A percentile compares a stretch with the other conserved stretches of the same genome.
phyloP scores from a whole-genome alignment of 2,329 filamentous ascomycete species.

The Aureobasidium pullulans region DNA sequence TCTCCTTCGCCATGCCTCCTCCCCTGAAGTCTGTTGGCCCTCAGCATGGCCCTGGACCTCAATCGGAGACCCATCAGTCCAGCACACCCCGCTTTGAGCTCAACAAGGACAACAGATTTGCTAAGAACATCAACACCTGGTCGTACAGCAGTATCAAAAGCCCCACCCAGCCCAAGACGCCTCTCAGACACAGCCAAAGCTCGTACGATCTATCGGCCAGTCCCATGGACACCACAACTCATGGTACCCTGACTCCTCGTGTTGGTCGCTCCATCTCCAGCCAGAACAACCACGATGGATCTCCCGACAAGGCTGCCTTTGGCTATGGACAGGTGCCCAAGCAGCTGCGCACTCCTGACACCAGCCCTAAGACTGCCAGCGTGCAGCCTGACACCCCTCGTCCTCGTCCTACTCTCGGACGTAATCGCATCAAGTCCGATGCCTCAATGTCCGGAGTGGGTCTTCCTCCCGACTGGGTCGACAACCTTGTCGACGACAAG shows the following conservation, averaged over 20 bases:
- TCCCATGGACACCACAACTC: not conserved
- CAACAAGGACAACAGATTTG: not conserved
- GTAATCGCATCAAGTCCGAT: not conserved
- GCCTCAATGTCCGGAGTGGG: not conserved
- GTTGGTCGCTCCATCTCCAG: not conserved
- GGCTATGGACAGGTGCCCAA: not conserved
- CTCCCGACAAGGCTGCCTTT: not conserved
- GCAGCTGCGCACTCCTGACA: not conserved
- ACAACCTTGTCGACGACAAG: not conserved
- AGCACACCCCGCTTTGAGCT: not conserved
- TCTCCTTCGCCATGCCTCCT: not conserved
- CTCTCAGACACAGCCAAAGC: not conserved
- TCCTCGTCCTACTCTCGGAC: not conserved
- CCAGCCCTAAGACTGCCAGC: not conserved
- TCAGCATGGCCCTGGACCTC: not conserved
- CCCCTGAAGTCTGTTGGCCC: not conserved
- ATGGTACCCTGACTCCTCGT: not conserved
- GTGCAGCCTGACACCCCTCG: not conserved
- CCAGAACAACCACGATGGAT: not conserved
- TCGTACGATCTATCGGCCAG: not conserved
- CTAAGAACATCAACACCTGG: not conserved
- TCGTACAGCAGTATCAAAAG: not conserved
- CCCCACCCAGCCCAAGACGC: not conserved
- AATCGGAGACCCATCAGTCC: not conserved
- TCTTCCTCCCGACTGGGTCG: not conserved